These are phyloP conservation scores for Dactylellina leptospora DNA, from an alignment of 2,329 filamentous ascomycete species.

Conservation along the genomic window DNA sequence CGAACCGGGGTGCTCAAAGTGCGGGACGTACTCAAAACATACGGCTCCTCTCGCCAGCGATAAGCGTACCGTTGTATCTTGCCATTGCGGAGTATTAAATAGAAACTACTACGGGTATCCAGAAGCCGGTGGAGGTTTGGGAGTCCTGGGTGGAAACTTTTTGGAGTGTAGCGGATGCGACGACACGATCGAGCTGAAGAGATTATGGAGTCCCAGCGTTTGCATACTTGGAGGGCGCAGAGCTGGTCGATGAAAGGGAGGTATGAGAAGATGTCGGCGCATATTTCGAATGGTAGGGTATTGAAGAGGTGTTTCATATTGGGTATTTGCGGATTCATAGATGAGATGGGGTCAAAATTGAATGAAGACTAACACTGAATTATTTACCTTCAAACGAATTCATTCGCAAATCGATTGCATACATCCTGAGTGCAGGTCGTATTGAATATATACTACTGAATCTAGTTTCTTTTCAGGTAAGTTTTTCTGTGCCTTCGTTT, in stretches of 20 bases:
- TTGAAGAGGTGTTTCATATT: too few relatives aligned
- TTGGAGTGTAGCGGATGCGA: neutral
- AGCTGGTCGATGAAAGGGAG: constrained; percentile 3
- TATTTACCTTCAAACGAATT: too few relatives aligned
- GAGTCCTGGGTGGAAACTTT: neutral
- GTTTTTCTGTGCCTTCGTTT: too few relatives aligned
- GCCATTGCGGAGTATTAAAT: neutral
- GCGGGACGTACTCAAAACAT: too few relatives aligned
- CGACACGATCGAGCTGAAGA: neutral
- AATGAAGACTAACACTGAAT: too few relatives aligned
- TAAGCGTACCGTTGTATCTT: neutral
- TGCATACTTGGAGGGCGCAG: neutral
- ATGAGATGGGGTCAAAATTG: too few relatives aligned
- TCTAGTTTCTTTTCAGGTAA: too few relatives aligned
- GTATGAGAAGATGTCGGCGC: neutral
- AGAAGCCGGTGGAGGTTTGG: neutral
- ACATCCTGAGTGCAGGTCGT: too few relatives aligned
- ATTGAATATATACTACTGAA: too few relatives aligned
- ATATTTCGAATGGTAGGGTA: neutral
- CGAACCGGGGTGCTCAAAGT: too few relatives aligned
- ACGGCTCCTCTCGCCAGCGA: neutral
- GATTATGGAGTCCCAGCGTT: neutral
- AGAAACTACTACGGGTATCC: neutral
- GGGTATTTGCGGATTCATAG: too few relatives aligned
- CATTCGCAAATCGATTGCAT: too few relatives aligned